Evolutionary conservation across 1,139 yeast genomes (phyloP).

Genomic region (Debaryomyces udenii): DNA sequence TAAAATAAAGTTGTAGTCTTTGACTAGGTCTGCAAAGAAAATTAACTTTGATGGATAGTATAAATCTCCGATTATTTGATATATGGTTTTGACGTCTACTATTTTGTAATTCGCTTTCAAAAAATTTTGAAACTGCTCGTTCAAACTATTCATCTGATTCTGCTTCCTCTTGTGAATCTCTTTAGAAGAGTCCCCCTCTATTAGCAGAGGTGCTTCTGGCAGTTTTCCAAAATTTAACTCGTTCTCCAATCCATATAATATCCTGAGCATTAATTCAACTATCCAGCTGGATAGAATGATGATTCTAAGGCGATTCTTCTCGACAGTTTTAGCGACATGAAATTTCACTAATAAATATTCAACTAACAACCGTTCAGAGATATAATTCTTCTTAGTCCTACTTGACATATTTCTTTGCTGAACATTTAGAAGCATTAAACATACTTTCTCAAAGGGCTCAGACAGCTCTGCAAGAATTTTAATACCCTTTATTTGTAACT

Average conservation of each 20-base stretch:
- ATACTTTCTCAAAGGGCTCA: constrained; percentile 71
- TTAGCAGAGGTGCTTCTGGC: not conserved
- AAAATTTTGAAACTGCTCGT: constrained; percentile 52
- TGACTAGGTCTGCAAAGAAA: constrained; percentile 65
- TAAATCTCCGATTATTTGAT: constrained; percentile 70
- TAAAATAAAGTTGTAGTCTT: constrained; percentile 71
- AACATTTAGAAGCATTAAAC: constrained; percentile 60
- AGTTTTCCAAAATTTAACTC: constrained; percentile 15
- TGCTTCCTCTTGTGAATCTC: not conserved
- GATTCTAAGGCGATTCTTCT: constrained; percentile 52
- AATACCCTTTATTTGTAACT: constrained; percentile 58
- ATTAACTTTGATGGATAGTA: constrained; percentile 67
- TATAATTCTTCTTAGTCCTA: constrained; percentile 24
- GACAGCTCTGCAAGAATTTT: constrained; percentile 61
- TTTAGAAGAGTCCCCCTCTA: constrained; percentile 3
- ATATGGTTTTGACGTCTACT: constrained; percentile 67
- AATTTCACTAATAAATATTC: constrained; percentile 62
- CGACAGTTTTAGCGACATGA: constrained; percentile 34
- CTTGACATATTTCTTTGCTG: constrained; percentile 15
- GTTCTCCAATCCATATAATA: constrained; percentile 26
- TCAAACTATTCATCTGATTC: constrained; percentile 20
- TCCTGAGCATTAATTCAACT: constrained; percentile 56
- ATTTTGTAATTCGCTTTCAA: constrained; percentile 48
- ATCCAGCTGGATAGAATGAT: constrained; percentile 82
- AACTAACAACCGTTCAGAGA: constrained; percentile 43